Conservation (phyloP, 2,329 filamentous ascomycete species). For the Colletotrichum lentis region DNA sequence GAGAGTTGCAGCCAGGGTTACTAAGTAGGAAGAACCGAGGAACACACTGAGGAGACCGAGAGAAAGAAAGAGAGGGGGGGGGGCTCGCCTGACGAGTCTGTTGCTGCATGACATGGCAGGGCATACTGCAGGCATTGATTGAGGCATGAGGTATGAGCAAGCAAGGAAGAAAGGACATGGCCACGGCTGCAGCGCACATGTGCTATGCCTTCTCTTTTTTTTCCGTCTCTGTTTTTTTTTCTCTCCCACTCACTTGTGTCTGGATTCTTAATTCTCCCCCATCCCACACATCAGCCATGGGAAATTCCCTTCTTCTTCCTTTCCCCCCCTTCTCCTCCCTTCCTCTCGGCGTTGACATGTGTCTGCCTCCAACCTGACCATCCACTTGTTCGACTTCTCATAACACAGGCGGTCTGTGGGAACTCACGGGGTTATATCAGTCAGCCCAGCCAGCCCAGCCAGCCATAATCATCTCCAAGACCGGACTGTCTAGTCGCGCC, state of each 20-base stretch:
- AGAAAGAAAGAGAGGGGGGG: neutral
- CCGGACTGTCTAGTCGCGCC: slow-evolving; percentile 27
- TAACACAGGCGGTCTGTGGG: slow-evolving; percentile 11
- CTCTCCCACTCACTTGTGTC: no score
- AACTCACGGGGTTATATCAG: slow-evolving; percentile 19
- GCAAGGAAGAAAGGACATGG: slow-evolving; percentile 21
- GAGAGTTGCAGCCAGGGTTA: neutral
- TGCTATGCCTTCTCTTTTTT: slow-evolving; percentile 32
- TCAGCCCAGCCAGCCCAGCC: no score
- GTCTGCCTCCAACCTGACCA: slow-evolving; percentile 27
- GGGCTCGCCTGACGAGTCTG: slow-evolving; percentile 13
- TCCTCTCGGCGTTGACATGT: slow-evolving; percentile 26
- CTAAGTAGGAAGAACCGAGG: no score
- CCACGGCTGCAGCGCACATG: slow-evolving; percentile 35
- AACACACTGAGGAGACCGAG: no score
- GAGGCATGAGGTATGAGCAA: slow-evolving; percentile 19
- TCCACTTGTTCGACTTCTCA: slow-evolving; percentile 5
- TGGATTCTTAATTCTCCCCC: slow-evolving; percentile 26
- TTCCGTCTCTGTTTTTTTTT: no score
- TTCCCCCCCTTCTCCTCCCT: slow-evolving; percentile 17
- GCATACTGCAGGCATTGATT: no score
- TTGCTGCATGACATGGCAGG: slow-evolving; percentile 31
- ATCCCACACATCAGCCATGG: slow-evolving; percentile 24
- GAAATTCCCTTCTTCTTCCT: neutral
- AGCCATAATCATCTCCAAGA: slow-evolving; percentile 10